phyloP scores from a whole-genome alignment of 2,329 filamentous ascomycete species.

The Paraphaeosphaeria sporulosa region DNA sequence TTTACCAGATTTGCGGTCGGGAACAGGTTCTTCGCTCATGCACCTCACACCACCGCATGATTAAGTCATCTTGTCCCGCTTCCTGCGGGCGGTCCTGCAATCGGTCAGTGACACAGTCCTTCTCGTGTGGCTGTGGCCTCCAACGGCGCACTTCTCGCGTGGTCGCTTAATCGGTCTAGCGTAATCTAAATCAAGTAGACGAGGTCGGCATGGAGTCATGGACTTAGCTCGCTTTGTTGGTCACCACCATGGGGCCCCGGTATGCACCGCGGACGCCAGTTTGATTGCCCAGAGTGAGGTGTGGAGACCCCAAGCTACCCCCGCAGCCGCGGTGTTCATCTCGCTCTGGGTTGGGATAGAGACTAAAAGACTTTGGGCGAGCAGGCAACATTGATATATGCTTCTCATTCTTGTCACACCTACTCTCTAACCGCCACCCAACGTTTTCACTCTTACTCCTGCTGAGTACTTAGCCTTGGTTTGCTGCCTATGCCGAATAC shows the following conservation, averaged over 20 bases:
- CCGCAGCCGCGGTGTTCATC: slow-evolving; percentile 45
- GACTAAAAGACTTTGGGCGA: slow-evolving; percentile 13
- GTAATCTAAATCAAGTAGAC: slow-evolving; percentile 34
- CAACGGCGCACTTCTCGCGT: background rate
- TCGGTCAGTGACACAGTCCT: slow-evolving; percentile 22
- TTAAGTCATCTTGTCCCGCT: slow-evolving; percentile 31
- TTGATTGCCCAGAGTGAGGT: slow-evolving; percentile 38
- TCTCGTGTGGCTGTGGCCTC: slow-evolving; percentile 18
- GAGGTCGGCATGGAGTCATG: slow-evolving; percentile 29
- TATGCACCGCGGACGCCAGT: slow-evolving; percentile 32
- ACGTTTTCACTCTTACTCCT: slow-evolving; percentile 7
- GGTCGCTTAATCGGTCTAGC: slow-evolving; percentile 30
- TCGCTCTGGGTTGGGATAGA: slow-evolving; percentile 31
- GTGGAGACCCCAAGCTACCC: slow-evolving; percentile 45
- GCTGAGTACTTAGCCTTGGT: slow-evolving; percentile 10
- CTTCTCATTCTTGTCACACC: slow-evolving; percentile 4
- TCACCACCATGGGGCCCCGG: slow-evolving; percentile 33
- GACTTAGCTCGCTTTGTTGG: slow-evolving; percentile 28
- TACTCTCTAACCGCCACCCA: background rate
- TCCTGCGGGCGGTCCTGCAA: slow-evolving; percentile 39
- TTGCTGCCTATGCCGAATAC: slow-evolving; percentile 17
- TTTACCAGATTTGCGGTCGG: slow-evolving; percentile 23
- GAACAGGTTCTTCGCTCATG: slow-evolving; percentile 25
- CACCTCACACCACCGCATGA: slow-evolving; percentile 24
- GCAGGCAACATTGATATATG: slow-evolving; percentile 22